These are phyloP conservation scores for Solanum bukasovii DNA, from an alignment of 257 asterid genomes.

Conservation along the genomic window DNA sequence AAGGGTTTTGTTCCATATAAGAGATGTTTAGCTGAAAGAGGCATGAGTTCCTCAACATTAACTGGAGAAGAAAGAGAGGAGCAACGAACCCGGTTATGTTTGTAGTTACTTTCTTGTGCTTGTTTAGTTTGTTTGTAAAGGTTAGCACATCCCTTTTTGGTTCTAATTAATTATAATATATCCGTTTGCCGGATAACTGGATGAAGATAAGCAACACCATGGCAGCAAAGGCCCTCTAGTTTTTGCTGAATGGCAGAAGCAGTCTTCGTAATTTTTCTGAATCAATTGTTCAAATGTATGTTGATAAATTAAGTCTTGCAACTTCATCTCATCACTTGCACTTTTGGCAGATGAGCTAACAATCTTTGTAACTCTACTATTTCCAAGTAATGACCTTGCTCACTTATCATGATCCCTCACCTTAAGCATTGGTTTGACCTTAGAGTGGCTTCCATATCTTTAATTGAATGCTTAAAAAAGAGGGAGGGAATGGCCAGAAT, in stretches of 20 bases:
- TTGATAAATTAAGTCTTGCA: background rate
- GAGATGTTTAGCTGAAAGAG: constrained; percentile 46
- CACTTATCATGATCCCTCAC: background rate
- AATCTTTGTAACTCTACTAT: background rate
- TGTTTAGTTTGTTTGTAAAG: background rate
- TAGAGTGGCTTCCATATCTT: background rate
- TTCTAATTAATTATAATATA: background rate
- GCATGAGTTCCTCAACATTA: constrained; percentile 14
- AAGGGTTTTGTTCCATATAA: constrained; percentile 81
- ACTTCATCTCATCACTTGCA: background rate
- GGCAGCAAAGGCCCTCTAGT: background rate
- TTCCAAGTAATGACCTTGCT: background rate
- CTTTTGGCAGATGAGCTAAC: background rate
- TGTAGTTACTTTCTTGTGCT: constrained; percentile 10
- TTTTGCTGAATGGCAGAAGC: background rate
- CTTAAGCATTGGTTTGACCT: background rate
- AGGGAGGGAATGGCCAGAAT: background rate
- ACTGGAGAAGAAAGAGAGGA: constrained; percentile 44
- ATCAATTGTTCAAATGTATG: background rate
- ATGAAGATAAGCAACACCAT: background rate
- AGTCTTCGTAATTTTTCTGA: background rate
- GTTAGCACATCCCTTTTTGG: background rate
- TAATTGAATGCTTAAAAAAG: background rate
- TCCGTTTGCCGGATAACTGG: background rate
- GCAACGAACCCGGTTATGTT: constrained; percentile 46